Base-by-base conservation (phyloP, 2,329 filamentous ascomycete species). In the Colletotrichum lentis region DNA sequence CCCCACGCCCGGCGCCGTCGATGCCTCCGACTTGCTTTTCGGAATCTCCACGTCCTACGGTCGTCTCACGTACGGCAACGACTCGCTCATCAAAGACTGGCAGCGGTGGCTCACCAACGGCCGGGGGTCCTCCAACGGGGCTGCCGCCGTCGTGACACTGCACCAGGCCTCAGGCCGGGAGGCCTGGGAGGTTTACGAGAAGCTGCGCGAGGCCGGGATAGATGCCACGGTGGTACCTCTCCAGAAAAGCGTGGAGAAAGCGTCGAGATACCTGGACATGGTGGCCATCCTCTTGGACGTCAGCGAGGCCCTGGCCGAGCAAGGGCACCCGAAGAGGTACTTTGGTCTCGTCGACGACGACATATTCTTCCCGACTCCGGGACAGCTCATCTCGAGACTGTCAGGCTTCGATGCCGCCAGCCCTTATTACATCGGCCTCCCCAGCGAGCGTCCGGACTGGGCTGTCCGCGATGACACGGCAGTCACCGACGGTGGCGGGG, bases 261-360 rank as follows among this genome's bases (percentile, higher is more conserved):
- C 78, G 0, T 74, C 73, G 47, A 71, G 78, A 20, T 82, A 83
- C 65, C 72, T 80, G 24, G 79, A 80, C 65, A 75, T 83, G 65
- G 73, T 79, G 2, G 70, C 76, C 12, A 72, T 77, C 22, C 72
- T 82, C 46, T 74, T 76, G 49, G 73, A 73, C 5, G 76, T 78
- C 50, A 74, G 73, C 5, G 76, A 75, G 2, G 76, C 74, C 5
- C 70, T 82, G 5, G 74, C 75, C 1, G 76, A 76, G 6, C 77
- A 76, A 16, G 79, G 78, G 4, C 73, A 77, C 22, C 70, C 72
- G 52, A 82, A 82, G 75, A 75, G 73, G 50, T 83, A 80, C 75
- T 79, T 80, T 44, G 82, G 77, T 1, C 74, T 84, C 1, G 70
- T 84, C 1, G 83, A 85, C 39, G 82, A 84, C 69, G 78, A 80